Evolutionary conservation across 371 early-diverging fungal genomes (phyloP).

Genomic region (Gilbertella persicaria): DNA sequence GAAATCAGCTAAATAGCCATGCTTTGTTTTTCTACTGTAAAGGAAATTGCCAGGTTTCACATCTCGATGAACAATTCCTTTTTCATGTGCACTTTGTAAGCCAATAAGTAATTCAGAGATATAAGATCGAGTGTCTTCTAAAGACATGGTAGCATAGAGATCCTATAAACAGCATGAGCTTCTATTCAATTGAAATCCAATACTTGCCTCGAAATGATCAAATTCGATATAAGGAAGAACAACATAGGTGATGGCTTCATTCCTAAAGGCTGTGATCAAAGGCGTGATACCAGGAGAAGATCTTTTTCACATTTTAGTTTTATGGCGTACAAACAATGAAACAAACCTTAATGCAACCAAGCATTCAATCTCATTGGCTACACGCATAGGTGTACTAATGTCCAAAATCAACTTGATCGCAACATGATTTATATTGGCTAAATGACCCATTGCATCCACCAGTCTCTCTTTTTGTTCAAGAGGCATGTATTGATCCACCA

Average conservation of each 20-base stretch:
- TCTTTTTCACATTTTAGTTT: not conserved
- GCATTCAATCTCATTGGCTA: conserved; percentile 82
- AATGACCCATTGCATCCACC: not conserved
- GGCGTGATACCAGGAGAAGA: conserved; percentile 59
- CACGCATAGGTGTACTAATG: conserved; percentile 78
- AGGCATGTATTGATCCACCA: conserved; percentile 52
- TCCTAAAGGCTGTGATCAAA: conserved; percentile 75
- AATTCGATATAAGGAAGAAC: conserved; percentile 85
- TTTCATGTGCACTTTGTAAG: conserved; percentile 71
- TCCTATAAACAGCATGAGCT: not conserved
- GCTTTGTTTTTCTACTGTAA: conserved; percentile 65
- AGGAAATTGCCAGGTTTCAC: conserved; percentile 98
- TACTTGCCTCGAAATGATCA: conserved; percentile 74
- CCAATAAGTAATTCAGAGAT: conserved; percentile 79
- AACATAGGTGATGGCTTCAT: conserved; percentile 77
- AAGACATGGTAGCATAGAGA: conserved; percentile 37
- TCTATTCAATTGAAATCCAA: not conserved
- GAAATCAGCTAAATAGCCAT: conserved; percentile 96
- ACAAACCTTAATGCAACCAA: conserved; percentile 67
- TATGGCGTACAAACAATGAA: not conserved
- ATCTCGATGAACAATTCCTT: conserved; percentile 88
- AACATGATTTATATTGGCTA: conserved; percentile 51
- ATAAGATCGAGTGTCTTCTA: conserved; percentile 83
- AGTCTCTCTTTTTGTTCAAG: conserved; percentile 5
- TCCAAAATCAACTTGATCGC: conserved; percentile 92